Conservation (phyloP, 257 asterid genomes). For the Nicotiana obtusifolia region DNA sequence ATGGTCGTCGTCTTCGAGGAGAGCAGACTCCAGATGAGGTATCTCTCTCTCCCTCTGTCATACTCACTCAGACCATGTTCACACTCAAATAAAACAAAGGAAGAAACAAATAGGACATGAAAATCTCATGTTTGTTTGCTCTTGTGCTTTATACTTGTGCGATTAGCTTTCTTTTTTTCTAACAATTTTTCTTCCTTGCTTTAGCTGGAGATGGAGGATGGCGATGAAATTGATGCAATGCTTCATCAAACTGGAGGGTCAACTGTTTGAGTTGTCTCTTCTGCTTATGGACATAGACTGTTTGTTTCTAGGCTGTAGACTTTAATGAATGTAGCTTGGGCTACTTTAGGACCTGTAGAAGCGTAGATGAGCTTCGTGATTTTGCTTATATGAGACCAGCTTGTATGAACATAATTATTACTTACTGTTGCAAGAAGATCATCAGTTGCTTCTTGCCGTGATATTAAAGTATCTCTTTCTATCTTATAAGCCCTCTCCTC, state of each 20-base stretch:
- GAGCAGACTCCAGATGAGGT: constrained; percentile 46
- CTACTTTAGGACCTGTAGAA: neutral
- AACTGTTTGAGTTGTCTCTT: neutral
- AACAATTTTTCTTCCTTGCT: neutral
- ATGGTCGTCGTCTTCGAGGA: constrained; percentile 37
- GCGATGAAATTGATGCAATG: constrained; percentile 44
- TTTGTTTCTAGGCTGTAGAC: neutral
- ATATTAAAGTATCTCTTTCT: neutral
- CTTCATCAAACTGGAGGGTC: constrained; percentile 30
- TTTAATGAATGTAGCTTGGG: neutral
- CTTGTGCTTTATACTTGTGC: neutral
- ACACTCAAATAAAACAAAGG: neutral
- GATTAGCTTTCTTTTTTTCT: neutral
- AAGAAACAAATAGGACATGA: neutral
- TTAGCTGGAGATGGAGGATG: constrained; percentile 41
- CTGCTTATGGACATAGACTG: neutral
- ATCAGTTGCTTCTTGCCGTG: neutral
- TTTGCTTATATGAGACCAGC: neutral
- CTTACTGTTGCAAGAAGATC: neutral
- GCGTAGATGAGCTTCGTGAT: neutral
- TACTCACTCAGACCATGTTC: neutral
- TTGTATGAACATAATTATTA: neutral
- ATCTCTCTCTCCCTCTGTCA: neutral
- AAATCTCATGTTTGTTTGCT: neutral
- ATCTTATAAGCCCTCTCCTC: neutral